Evolutionary conservation across 768 basidiomycete species (phyloP).

Genomic region (Trichaptum fuscoviolaceum): DNA sequence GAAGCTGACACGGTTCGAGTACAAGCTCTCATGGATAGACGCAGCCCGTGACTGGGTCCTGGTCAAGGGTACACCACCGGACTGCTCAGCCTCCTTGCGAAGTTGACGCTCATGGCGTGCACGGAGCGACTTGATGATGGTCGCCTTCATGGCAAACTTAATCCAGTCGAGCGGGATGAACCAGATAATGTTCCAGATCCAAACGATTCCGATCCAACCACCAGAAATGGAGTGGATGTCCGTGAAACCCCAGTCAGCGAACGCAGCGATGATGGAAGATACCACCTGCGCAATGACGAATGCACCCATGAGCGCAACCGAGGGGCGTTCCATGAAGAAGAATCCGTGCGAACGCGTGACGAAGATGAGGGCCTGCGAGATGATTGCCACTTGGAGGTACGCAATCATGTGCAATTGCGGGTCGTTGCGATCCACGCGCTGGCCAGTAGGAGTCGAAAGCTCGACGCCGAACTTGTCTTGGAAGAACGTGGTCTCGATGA

Average conservation of each 20-base stretch:
- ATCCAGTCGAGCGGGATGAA: conserved; percentile 93
- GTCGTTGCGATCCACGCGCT: conserved; percentile 49
- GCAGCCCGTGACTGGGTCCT: conserved; percentile 89
- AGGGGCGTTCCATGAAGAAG: conserved; percentile 97
- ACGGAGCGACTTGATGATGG: conserved; percentile 81
- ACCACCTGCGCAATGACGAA: conserved; percentile 93
- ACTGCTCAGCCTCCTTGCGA: conserved; percentile 32
- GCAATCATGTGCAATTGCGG: conserved; percentile 80
- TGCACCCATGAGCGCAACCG: conserved; percentile 79
- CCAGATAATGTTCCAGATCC: conserved; percentile 97
- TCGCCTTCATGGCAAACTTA: conserved; percentile 96
- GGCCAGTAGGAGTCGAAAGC: conserved; percentile 29
- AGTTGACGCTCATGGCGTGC: conserved; percentile 45
- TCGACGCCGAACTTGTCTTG: conserved; percentile 75
- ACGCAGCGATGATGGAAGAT: conserved; percentile 93
- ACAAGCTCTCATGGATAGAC: conserved; percentile 86
- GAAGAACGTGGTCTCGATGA: conserved; percentile 88
- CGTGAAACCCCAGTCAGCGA: conserved; percentile 94
- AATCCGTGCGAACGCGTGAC: conserved; percentile 90
- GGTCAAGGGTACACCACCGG: conserved; percentile 62
- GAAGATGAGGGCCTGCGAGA: conserved; percentile 97
- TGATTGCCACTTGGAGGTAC: conserved; percentile 97
- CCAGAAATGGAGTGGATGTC: conserved; percentile 74
- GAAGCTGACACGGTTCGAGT: conserved; percentile 94
- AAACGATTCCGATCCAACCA: conserved; percentile 95